Base-by-base conservation (phyloP, 768 basidiomycete genomes). In the Trametes meyenii region DNA sequence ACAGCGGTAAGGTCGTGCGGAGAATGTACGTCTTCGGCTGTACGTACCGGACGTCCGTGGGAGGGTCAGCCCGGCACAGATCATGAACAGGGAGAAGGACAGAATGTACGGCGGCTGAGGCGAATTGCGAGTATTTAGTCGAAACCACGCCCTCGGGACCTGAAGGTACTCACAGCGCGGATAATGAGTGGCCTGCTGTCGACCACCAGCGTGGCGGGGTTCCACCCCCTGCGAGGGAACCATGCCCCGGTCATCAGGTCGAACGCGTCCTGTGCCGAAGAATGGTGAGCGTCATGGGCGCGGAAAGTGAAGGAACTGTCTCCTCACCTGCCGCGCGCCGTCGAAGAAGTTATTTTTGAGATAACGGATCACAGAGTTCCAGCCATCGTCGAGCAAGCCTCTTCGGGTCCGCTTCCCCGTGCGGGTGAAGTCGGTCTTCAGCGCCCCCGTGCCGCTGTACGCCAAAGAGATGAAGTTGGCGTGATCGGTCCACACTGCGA, bases 331-430 rank as follows among this genome's bases (percentile, higher is more conserved):
- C 70, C 96, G 80, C 51, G 94, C 82, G 7, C 97, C 97, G 73
- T 99, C 97, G 64, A 97, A 90, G 76, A 93, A 93, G 71, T 96
- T 98, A 79, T 98, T 98, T 81, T 89, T 95, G 66, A 97, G 70
- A 70, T 98, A 99, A 62, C 97, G 85, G 76, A 85, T 79, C 0
- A 85, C 72, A 23, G 90, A 89, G 73, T 98, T 98, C 74, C 85
- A 80, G 0, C 92, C 92, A 74, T 99, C 97, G 69, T 94, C 87
- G 40, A 97, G 67, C 24, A 76, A 72, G 35, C 97, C 97, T 62
- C 87, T 84, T 53, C 78, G 84, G 2, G 94, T 95, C 36, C 97
- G 83, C 73, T 89, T 89, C 68, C 94, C 95, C 0, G 95, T 98
- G 52, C 96, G 82, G 17, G 96, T 98, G 71, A 94, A 97, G 74